These are phyloP conservation scores for Ilex paraguariensis DNA, from an alignment of 305 asterid species.

Conservation along the genomic window DNA sequence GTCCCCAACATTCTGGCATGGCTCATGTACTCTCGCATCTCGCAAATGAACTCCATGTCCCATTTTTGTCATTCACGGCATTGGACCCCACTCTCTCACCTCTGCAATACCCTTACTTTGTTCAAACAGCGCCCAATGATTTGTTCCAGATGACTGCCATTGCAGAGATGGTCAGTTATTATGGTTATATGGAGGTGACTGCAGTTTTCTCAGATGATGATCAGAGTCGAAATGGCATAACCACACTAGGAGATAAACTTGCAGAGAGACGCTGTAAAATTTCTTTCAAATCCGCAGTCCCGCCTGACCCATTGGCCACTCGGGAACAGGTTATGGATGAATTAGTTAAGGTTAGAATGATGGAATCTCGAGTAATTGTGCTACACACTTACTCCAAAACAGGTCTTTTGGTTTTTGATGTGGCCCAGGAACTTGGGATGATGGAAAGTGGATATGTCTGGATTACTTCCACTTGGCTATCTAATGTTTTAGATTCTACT, in stretches of 20 bases:
- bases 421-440: conserved; percentile 61
- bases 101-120: conserved; percentile 78
- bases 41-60: conserved; percentile 81
- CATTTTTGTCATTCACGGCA: conserved; percentile 78
- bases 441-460: conserved; percentile 72
- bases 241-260: conserved; percentile 56
- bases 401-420: conserved; percentile 46
- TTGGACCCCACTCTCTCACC: conserved; percentile 70
- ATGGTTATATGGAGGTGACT: conserved; percentile 51
- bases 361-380: conserved; percentile 72
- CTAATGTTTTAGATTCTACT: conserved; percentile 57
- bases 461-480: conserved; percentile 91
- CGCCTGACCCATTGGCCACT: conserved; percentile 41
- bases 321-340: conserved; percentile 27
- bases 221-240: conserved; percentile 57
- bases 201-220: conserved; percentile 67
- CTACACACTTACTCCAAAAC: conserved; percentile 43
- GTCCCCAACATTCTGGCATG: conserved; percentile 74
- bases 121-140: conserved; percentile 80
- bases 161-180: conserved; percentile 62
- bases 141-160: conserved; percentile 70
- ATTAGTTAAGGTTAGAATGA: conserved; percentile 39
- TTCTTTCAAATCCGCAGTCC: conserved; percentile 54
- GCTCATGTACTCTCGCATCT: conserved; percentile 82
- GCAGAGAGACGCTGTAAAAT: conserved; percentile 53